Percentiles rank a stretch among this genome's conserved stretches.
phyloP scores from a whole-genome alignment of 176 grass and related monocot genomes.

The Bonia amplexicaulis region DNA sequence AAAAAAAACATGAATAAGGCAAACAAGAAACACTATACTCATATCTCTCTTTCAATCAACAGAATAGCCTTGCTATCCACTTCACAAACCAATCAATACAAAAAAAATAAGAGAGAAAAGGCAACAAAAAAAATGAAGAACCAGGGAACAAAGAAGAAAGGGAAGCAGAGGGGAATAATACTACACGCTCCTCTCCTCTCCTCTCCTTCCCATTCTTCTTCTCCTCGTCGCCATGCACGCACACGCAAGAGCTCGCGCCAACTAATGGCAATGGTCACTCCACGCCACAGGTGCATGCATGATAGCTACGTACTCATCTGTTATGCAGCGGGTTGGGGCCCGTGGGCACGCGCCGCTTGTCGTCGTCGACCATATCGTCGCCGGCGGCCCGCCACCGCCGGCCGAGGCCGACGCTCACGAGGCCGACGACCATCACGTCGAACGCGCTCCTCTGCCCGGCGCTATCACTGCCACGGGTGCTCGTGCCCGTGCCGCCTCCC shows the following conservation, averaged over 20 bases:
- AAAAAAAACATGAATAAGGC: neutral
- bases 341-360: conserved; percentile 68
- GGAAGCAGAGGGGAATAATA: conserved; percentile 59
- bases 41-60: conserved; percentile 55
- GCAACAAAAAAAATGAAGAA: neutral
- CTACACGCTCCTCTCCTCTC: conserved; percentile 32
- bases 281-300: neutral
- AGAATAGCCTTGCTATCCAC: conserved; percentile 38
- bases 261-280: neutral
- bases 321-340: conserved; percentile 79
- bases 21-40: conserved; percentile 38
- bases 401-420: conserved; percentile 35
- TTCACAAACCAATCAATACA: conserved; percentile 39
- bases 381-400: conserved; percentile 38
- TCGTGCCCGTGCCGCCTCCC: neutral
- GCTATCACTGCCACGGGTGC: too few species aligned
- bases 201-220: conserved; percentile 56
- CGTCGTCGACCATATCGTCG: conserved; percentile 33
- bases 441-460: conserved; percentile 6
- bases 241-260: neutral
- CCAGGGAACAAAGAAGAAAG: conserved; percentile 40
- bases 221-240: conserved; percentile 9
- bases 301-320: conserved; percentile 34
- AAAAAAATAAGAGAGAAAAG: neutral
- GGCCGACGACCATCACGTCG: conserved; percentile 32